A percentile compares a stretch with the other conserved stretches of the same genome.
phyloP scores from a whole-genome alignment of 176 grass and related monocot genomes.

The Pontederia crassipes region DNA sequence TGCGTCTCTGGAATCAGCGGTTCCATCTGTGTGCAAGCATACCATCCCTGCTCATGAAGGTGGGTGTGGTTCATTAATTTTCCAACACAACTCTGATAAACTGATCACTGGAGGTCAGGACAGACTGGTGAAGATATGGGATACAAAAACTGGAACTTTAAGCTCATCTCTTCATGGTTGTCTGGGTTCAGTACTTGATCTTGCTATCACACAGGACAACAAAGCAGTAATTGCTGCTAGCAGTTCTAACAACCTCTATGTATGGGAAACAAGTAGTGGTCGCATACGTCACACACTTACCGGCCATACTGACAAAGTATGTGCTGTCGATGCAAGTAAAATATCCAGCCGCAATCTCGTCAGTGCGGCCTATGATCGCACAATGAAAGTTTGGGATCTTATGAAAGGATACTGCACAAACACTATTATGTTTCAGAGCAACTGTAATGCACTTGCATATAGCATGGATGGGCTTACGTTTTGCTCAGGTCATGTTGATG shows the following conservation, averaged over 20 bases:
- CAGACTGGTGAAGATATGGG: slow-evolving; percentile 88
- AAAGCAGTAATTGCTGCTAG: slow-evolving; percentile 76
- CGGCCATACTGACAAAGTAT: slow-evolving; percentile 72
- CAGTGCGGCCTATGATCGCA: slow-evolving; percentile 70
- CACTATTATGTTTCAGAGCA: slow-evolving; percentile 86
- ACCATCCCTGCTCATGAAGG: slow-evolving; percentile 81
- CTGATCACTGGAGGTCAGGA: slow-evolving; percentile 80
- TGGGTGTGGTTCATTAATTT: slow-evolving; percentile 64
- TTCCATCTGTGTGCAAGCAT: slow-evolving; percentile 57
- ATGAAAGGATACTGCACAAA: slow-evolving; percentile 78
- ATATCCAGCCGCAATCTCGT: slow-evolving; percentile 43
- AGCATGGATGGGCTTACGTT: slow-evolving; percentile 58
- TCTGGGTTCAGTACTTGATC: slow-evolving; percentile 72
- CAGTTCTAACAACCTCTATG: slow-evolving; percentile 88
- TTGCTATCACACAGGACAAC: slow-evolving; percentile 77
- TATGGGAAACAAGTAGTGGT: slow-evolving; percentile 68
- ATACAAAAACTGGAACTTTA: slow-evolving; percentile 52
- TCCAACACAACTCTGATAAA: slow-evolving; percentile 74
- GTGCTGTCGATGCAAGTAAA: slow-evolving; percentile 64
- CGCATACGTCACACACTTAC: slow-evolving; percentile 71
- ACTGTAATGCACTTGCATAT: slow-evolving; percentile 74
- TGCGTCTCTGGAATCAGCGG: slow-evolving; percentile 29
- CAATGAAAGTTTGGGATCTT: slow-evolving; percentile 90
- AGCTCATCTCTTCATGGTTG: slow-evolving; percentile 55
- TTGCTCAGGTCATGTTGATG: slow-evolving; percentile 96